Percentiles rank a stretch among this genome's conserved stretches.
phyloP scores from a whole-genome alignment of 768 basidiomycete species.

The Fomitopsis serialis region DNA sequence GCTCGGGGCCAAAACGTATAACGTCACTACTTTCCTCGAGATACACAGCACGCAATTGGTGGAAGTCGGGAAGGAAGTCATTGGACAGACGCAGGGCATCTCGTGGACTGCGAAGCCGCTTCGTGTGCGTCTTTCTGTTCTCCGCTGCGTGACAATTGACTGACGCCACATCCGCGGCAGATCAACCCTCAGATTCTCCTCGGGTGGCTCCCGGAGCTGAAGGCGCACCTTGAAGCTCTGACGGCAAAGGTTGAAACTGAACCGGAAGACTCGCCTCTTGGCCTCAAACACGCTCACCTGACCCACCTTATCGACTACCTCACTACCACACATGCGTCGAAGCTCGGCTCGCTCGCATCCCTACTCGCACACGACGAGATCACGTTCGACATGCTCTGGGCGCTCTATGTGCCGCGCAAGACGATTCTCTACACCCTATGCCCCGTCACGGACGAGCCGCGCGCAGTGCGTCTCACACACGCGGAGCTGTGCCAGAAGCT shows the following conservation, averaged over 20 bases:
- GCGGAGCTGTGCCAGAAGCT: constrained; percentile 28
- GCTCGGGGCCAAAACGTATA: constrained; percentile 10
- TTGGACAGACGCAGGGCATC: constrained; percentile 51
- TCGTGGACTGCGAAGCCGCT: constrained; percentile 59
- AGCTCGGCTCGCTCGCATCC: constrained; percentile 41
- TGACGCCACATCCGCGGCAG: constrained; percentile 26
- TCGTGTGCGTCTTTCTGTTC: constrained; percentile 30
- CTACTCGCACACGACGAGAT: constrained; percentile 53
- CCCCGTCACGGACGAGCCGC: constrained; percentile 48
- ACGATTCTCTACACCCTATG: constrained; percentile 44
- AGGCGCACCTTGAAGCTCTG: too few species aligned
- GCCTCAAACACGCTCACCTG: constrained; percentile 41
- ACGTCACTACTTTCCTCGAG: constrained; percentile 30
- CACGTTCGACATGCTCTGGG: constrained; percentile 51
- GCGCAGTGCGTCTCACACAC: constrained; percentile 45
- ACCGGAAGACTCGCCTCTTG: too few species aligned
- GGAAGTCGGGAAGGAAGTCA: constrained; percentile 52
- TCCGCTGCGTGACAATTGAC: background rate
- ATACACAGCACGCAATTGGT: constrained; percentile 56
- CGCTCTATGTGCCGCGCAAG: constrained; percentile 48
- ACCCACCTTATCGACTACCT: constrained; percentile 46
- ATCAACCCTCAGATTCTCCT: too few species aligned
- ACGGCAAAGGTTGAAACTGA: too few species aligned
- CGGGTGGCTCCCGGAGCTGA: too few species aligned
- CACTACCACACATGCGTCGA: constrained; percentile 42